Evolutionary conservation across 202 grass and related monocot species (phyloP), one percentile per base, ranked within the genome.

Genomic region (Elaeis oleifera): DNA sequence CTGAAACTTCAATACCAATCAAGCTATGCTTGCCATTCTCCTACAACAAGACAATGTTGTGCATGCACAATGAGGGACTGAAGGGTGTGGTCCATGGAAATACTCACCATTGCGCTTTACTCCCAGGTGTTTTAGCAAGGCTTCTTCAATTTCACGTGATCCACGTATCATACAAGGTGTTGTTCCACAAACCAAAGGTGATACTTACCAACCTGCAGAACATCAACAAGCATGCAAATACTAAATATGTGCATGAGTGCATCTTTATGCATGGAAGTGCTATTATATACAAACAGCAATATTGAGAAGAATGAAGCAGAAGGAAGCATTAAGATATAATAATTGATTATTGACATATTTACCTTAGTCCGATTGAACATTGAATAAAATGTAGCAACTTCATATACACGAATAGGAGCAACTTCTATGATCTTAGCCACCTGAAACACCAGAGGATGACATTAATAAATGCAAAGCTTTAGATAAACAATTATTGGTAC

Each of bases 141-240:
- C 79, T 11, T 97, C 94, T 84, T 97, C 94, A 3, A 97, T 92
- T 53, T 92, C 94, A 59, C 82, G 79, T 71, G 94, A 97, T 71
- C 94, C 94, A 62, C 94, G 85, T 59, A 97, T 92, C 94, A 97
- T 97, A 77, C 94, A 97, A 78, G 94, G 94, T 75, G 94, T 97
- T 70, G 94, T 97, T 70, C 94, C 94, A 81, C 94, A 97, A 50
- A 97, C 94, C 29, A 91, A 71, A 97, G 89, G 77, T 97, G 94
- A 70, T 97, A 97, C 65, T 89, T 97, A 67, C 94, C 94, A 36
- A 97, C 94, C 94, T 97, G 79, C 48, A 72, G 51, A n/a, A 23
- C 29, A 79, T 25, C 4, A 53, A 48, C 56, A 61, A 5, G 44
- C 49, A 49, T 50, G 19, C 20, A 21, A 26, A 77, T 56, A 57